Conservation (phyloP, 306 rosid genomes). For the Elaeagnus macrophylla region DNA sequence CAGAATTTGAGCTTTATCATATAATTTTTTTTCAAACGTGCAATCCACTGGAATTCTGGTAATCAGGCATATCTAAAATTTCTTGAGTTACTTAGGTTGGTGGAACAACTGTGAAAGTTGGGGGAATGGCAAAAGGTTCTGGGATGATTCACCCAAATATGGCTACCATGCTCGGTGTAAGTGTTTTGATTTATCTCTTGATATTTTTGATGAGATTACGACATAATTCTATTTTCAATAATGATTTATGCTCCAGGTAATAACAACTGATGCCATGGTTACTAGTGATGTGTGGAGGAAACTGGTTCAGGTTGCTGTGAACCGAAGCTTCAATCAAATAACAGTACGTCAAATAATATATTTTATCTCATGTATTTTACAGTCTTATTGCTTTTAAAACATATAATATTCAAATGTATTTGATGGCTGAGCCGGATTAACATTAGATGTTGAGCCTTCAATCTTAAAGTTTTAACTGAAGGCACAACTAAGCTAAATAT, state of each 20-base stretch:
- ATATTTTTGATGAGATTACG: not conserved
- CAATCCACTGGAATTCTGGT: not conserved
- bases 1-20: not conserved
- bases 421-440: not conserved
- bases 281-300: constrained; percentile 70
- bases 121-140: constrained; percentile 98
- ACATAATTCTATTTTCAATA: not conserved
- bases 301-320: constrained; percentile 78
- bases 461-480: not conserved
- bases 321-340: constrained; percentile 93
- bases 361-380: not conserved
- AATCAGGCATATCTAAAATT: constrained; percentile 6
- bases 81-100: constrained; percentile 52
- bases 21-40: not conserved
- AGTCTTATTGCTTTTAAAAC: not conserved
- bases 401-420: too few relatives aligned
- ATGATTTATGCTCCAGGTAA: constrained; percentile 37
- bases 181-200: constrained; percentile 26
- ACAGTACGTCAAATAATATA: constrained; percentile 40
- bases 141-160: constrained; percentile 99
- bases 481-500: not conserved
- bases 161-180: constrained; percentile 97
- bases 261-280: constrained; percentile 87
- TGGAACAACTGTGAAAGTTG: constrained; percentile 54
- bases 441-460: not conserved